Percentiles rank a stretch among this genome's conserved stretches.
Evolutionary conservation across 225 moss, liverwort and hornwort species (phyloP).

Genomic region (Pseudoscleropodium purum): DNA sequence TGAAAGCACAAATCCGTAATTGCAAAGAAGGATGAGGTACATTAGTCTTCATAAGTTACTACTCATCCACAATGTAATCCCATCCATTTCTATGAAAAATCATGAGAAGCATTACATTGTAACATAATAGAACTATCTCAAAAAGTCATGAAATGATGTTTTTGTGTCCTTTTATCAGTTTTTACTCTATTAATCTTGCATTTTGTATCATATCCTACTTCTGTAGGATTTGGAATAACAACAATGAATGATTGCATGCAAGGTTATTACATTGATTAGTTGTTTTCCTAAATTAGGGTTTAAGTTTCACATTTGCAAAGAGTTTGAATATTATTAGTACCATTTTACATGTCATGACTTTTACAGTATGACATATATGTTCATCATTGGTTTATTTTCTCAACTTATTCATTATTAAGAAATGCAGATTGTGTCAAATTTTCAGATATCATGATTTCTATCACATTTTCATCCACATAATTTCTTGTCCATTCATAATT

Average conservation of each 20-base stretch:
- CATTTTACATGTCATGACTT: background rate
- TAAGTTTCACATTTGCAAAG: background rate
- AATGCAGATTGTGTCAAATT: background rate
- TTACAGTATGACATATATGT: accelerated
- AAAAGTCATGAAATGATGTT: background rate
- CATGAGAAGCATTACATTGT: too few relatives aligned
- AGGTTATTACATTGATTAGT: background rate
- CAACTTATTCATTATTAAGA: too few relatives aligned
- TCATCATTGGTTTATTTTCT: background rate
- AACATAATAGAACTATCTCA: too few relatives aligned
- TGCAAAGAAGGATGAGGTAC: background rate
- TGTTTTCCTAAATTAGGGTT: background rate
- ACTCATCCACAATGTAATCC: too few relatives aligned
- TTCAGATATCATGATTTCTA: background rate
- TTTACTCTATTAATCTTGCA: background rate
- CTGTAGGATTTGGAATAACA: background rate
- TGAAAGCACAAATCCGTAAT: background rate
- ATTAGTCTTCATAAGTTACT: background rate
- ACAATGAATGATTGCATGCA: background rate
- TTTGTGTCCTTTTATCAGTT: accelerated
- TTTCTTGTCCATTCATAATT: background rate
- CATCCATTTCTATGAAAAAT: too few relatives aligned
- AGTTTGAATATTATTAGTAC: accelerated
- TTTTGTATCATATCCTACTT: background rate
- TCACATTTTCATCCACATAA: background rate